Conservation (phyloP, 1,284 basidiomycete species). For the Exobasidium rhododendri region DNA sequence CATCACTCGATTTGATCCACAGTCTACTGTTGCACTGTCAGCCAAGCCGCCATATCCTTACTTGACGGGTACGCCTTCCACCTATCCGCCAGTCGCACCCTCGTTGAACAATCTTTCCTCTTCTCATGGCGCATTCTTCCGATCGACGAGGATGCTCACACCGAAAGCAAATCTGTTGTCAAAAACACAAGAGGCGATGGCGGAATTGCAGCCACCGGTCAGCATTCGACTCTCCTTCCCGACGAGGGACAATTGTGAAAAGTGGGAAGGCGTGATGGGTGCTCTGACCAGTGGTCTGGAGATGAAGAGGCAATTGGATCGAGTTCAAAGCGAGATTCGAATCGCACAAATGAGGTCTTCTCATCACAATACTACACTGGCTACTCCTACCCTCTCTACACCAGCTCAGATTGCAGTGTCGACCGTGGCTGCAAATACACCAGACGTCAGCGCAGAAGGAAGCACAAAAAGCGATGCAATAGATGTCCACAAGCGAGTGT, state of each 20-base stretch:
- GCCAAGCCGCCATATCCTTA: conserved; percentile 42
- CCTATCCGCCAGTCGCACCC: conserved; percentile 38
- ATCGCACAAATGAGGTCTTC: conserved; percentile 19
- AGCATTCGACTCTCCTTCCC: conserved; percentile 48
- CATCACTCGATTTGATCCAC: conserved; percentile 44
- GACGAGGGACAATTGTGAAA: conserved; percentile 48
- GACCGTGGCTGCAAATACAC: no score
- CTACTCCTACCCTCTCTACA: neutral
- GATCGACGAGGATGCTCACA: conserved; percentile 47
- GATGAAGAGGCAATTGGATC: conserved; percentile 49
- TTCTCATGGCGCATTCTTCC: conserved; percentile 50
- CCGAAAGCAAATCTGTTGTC: conserved; percentile 42
- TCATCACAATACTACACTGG: no score
- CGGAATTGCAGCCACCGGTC: conserved; percentile 41
- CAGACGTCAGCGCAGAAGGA: no score
- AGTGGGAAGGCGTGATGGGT: conserved; percentile 53
- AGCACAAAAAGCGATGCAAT: no score
- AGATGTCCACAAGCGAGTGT: no score
- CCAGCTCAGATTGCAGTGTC: no score
- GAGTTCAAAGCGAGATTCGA: conserved; percentile 38
- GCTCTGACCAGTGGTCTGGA: conserved; percentile 51
- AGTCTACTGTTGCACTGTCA: neutral
- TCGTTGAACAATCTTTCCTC: conserved; percentile 30
- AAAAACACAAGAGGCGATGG: conserved; percentile 40
- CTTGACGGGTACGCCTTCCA: conserved; percentile 48